A percentile compares a stretch with the other conserved stretches of the same genome.
Evolutionary conservation across 768 basidiomycete genomes (phyloP).

Genomic region (Cubamyces sp.): DNA sequence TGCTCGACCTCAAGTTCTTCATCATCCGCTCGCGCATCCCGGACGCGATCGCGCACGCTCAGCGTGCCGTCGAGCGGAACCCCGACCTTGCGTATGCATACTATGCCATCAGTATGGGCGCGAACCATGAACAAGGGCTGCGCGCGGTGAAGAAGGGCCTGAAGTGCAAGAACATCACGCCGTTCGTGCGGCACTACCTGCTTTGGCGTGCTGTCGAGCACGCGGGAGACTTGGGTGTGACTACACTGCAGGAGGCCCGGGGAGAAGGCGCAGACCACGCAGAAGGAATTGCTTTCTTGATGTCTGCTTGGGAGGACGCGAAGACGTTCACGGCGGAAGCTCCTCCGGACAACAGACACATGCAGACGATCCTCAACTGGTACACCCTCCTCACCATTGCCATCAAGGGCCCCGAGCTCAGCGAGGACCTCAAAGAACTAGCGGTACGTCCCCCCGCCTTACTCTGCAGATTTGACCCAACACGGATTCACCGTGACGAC

Average conservation of each 20-base stretch:
- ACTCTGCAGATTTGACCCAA: neutral
- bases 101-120: slow-evolving; percentile 58
- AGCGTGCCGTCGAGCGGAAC: slow-evolving; percentile 53
- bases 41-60: slow-evolving; percentile 53
- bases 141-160: slow-evolving; percentile 69
- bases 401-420: slow-evolving; percentile 54
- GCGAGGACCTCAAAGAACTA: slow-evolving; percentile 53
- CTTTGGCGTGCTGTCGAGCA: slow-evolving; percentile 66
- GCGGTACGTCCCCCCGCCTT: slow-evolving; percentile 41
- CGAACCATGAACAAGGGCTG: slow-evolving; percentile 53
- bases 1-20: slow-evolving; percentile 63
- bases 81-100: slow-evolving; percentile 67
- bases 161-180: slow-evolving; percentile 55
- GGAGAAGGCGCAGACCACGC: slow-evolving; percentile 51
- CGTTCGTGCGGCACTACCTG: slow-evolving; percentile 59
- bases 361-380: slow-evolving; percentile 65
- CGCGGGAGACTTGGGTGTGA: slow-evolving; percentile 59
- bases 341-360: slow-evolving; percentile 64
- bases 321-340: slow-evolving; percentile 57
- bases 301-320: slow-evolving; percentile 63
- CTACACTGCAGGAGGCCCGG: slow-evolving; percentile 49
- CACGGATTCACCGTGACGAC: slow-evolving; percentile 1
- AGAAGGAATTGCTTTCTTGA: slow-evolving; percentile 63
- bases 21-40: slow-evolving; percentile 53
- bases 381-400: slow-evolving; percentile 56